Conservation (phyloP, 2,329 filamentous ascomycete species). For the Aspergillus sp. region DNA sequence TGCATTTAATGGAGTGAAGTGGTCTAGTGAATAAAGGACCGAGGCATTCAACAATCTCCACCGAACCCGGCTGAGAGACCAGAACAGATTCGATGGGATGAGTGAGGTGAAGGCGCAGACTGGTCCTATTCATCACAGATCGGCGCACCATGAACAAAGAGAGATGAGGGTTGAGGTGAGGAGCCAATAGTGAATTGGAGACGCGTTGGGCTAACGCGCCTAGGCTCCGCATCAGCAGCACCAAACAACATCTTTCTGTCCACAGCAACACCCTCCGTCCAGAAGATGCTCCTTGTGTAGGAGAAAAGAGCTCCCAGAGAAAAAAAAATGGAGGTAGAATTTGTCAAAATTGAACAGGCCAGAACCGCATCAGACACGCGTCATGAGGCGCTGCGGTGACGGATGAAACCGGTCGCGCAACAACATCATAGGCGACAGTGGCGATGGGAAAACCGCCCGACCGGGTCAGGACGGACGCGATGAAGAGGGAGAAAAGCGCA, state of each 20-base stretch:
- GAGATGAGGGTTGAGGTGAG: slow-evolving; percentile 1
- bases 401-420: slow-evolving; percentile 21
- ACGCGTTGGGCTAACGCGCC: slow-evolving; percentile 33
- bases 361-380: slow-evolving; percentile 23
- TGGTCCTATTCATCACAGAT: background rate
- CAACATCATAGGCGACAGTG: slow-evolving; percentile 16
- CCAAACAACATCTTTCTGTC: slow-evolving; percentile 11
- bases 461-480: slow-evolving; percentile 12
- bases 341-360: background rate
- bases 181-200: slow-evolving; percentile 18
- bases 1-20: background rate
- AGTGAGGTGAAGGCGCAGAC: background rate
- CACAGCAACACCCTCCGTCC: background rate
- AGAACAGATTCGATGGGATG: background rate
- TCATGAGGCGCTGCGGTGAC: slow-evolving; percentile 26
- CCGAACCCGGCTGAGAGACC: background rate
- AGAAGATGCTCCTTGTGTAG: background rate
- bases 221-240: slow-evolving; percentile 13
- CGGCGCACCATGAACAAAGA: background rate
- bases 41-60: background rate
- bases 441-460: slow-evolving; percentile 1
- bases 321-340: too few species aligned
- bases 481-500: background rate
- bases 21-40: background rate
- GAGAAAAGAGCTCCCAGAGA: background rate